These are phyloP conservation scores for Saccharomyces eubayanus DNA, from an alignment of 805 yeast species.

Conservation along the genomic window DNA sequence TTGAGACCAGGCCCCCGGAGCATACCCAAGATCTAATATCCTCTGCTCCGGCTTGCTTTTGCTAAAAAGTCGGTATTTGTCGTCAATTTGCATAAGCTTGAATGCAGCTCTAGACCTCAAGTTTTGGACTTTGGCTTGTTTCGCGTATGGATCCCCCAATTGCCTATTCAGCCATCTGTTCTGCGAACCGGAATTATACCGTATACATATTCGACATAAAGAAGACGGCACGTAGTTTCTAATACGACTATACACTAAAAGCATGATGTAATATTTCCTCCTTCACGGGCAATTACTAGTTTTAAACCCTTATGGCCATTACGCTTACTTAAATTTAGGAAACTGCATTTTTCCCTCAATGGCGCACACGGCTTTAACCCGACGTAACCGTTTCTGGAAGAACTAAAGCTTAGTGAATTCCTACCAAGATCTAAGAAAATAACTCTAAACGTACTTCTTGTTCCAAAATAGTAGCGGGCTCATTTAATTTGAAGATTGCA, in stretches of 20 bases:
- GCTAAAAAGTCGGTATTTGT: slow-evolving; percentile 50
- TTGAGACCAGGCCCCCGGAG: slow-evolving; percentile 94
- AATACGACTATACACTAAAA: background rate
- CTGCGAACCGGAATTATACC: slow-evolving; percentile 43
- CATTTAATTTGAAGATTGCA: background rate
- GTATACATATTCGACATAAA: slow-evolving; percentile 1
- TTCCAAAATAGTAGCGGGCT: background rate
- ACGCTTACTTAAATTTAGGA: background rate
- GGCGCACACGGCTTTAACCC: background rate
- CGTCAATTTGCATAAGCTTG: slow-evolving; percentile 69
- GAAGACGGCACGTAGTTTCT: background rate
- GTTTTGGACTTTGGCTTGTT: slow-evolving; percentile 55
- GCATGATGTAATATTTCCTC: background rate
- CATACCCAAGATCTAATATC: slow-evolving; percentile 83
- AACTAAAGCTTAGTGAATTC: background rate
- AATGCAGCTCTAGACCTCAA: slow-evolving; percentile 85
- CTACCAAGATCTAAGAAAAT: background rate
- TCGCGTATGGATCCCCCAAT: slow-evolving; percentile 51
- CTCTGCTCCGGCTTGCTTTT: slow-evolving; percentile 35
- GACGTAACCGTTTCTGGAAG: background rate
- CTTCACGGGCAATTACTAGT: background rate
- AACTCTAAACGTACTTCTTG: background rate
- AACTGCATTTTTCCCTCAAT: background rate
- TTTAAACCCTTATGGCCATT: background rate
- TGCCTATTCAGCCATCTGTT: slow-evolving; percentile 71